Percentiles rank a stretch among this genome's conserved stretches.
phyloP scores from a whole-genome alignment of 2,329 filamentous ascomycete species.

The Xylaria sp. region DNA sequence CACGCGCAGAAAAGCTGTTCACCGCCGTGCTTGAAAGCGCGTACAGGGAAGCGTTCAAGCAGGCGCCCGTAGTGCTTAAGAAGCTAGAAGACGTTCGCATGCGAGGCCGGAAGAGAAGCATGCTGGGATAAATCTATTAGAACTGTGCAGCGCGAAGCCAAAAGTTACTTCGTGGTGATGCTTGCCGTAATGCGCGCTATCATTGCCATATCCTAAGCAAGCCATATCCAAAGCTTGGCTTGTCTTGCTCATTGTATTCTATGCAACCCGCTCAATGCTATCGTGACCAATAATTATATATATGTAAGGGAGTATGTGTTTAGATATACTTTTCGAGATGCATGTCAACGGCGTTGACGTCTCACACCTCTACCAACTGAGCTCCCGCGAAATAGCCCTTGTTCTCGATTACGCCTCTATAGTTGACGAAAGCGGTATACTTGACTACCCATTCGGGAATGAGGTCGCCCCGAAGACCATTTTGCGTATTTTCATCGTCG shows the following conservation, averaged over 20 bases:
- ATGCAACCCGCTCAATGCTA: constrained; percentile 33
- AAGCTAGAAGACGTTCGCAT: constrained; percentile 91
- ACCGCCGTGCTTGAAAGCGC: constrained; percentile 73
- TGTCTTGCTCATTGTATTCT: constrained; percentile 31
- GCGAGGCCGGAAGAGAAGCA: constrained; percentile 95
- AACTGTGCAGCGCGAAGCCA: constrained; percentile 13
- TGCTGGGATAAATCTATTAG: constrained; percentile 75
- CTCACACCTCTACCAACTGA: constrained; percentile 64
- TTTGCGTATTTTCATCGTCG: constrained; percentile 60
- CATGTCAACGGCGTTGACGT: neutral
- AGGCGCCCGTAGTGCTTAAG: constrained; percentile 77
- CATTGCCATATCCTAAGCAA: constrained; percentile 14
- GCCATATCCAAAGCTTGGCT: constrained; percentile 10
- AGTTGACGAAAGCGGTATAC: constrained; percentile 94
- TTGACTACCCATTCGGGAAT: constrained; percentile 95
- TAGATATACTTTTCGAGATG: neutral
- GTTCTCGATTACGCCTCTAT: constrained; percentile 95
- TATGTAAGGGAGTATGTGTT: constrained; percentile 14
- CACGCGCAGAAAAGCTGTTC: constrained; percentile 82
- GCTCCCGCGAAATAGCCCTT: constrained; percentile 97
- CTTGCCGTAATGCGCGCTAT: constrained; percentile 26
- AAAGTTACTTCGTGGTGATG: constrained; percentile 19
- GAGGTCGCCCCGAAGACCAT: constrained; percentile 79
- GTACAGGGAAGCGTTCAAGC: constrained; percentile 81
- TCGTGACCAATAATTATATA: constrained; percentile 18